A percentile compares a stretch with the other conserved stretches of the same genome.
These are phyloP conservation scores for Leccinum imitatum DNA, from an alignment of 768 basidiomycete genomes.

Conservation along the genomic window DNA sequence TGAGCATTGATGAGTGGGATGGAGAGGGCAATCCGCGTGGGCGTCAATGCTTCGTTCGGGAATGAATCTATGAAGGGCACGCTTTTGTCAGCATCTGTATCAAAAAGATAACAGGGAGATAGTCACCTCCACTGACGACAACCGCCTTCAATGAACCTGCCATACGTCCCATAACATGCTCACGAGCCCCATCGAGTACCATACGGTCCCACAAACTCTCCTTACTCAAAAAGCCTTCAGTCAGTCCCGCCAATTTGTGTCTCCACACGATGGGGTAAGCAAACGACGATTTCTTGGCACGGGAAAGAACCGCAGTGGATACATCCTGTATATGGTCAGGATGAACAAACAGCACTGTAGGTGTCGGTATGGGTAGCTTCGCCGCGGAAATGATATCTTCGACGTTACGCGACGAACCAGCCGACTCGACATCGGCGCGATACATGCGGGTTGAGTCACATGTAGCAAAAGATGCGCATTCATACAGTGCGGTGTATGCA, in stretches of 20 bases:
- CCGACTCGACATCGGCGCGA: constrained; percentile 19
- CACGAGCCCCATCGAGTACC: constrained; percentile 69
- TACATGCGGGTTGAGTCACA: constrained; percentile 56
- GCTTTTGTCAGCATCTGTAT: neutral
- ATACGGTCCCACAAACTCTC: constrained; percentile 84
- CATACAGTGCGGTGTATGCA: constrained; percentile 75
- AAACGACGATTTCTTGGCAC: constrained; percentile 53
- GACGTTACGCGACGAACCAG: constrained; percentile 32
- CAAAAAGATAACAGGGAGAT: neutral
- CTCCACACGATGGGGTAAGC: constrained; percentile 67
- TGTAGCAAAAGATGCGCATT: constrained; percentile 72
- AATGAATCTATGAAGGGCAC: constrained; percentile 43
- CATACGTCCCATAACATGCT: constrained; percentile 55
- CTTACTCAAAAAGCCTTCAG: constrained; percentile 73
- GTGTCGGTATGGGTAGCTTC: constrained; percentile 62
- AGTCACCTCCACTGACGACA: constrained; percentile 70
- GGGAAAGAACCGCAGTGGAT: constrained; percentile 49
- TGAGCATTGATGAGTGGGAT: constrained; percentile 70
- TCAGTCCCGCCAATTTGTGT: constrained; percentile 70
- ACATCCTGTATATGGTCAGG: constrained; percentile 61
- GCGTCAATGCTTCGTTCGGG: constrained; percentile 49
- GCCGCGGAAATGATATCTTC: constrained; percentile 49
- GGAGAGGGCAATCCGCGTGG: constrained; percentile 72
- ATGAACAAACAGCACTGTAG: constrained; percentile 76
- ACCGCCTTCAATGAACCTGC: constrained; percentile 65